Evolutionary conservation across 805 yeast species (phyloP), one percentile per base, ranked within the genome.

Genomic region (Wickerhamiella vanderwaltii): DNA sequence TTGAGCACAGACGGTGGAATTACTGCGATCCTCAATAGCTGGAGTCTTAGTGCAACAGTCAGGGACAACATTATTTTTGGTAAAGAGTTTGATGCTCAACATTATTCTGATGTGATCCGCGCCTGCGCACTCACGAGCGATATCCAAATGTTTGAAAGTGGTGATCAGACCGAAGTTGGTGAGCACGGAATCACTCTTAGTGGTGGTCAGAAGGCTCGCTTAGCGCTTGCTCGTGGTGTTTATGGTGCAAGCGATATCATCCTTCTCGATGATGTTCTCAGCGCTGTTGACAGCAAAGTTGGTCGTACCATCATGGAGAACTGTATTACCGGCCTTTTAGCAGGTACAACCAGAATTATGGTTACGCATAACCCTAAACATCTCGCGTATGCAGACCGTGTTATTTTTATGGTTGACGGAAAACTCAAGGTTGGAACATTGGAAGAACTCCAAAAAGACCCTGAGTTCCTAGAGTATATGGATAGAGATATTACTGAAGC

Each of bases 191-290:
- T 85, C 44, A 85, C 91, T 0, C 62, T 84, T 34, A 80, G 91
- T 7, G 95, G 95, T 39, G 95, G 95, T 38, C 95, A 84, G 57
- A 85, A 84, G 63, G 91, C 94, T 0, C 72, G 95, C 57, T 76
- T 84, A 47, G 77, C 76, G 52, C 64, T 84, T 40, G 94, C 95
- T 1, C 70, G 95, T 51, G 81, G 91, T 2, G 84, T 79, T 1
- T 84, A 84, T 52, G 71, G 74, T 16, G 67, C 72, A 29, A 66
- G 71, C 16, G 85, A 80, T 47, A 72, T 81, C 29, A 63, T 81
- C 11, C 58, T 84, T 36, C 61, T 84, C 43, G 94, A 84, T 55
- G 95, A 84, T 57, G 86, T 83, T 7, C 64, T 85, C 45, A 75
- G 85, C 64, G 94, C 95, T 2, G 94, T 84, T 11, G 94, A 85